phyloP scores from a whole-genome alignment of 257 asterid species.

The Primulina huaijiensis region DNA sequence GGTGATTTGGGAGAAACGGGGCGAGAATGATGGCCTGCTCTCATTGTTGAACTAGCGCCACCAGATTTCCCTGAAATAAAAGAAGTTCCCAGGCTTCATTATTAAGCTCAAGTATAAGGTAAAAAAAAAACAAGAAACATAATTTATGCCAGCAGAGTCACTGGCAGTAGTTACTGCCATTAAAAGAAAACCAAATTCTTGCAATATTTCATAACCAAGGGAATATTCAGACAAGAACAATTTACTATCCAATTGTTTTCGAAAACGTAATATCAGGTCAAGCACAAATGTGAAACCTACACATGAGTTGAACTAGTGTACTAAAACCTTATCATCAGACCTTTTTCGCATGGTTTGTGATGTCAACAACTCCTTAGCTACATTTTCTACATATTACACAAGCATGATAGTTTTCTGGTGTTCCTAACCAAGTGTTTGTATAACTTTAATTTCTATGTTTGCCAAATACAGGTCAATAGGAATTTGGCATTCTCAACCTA shows the following conservation, averaged over 20 bases:
- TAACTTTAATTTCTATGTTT: background rate
- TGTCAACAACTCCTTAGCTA: background rate
- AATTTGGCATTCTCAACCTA: background rate
- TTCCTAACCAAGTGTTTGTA: background rate
- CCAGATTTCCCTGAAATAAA: constrained; percentile 37
- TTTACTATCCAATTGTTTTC: background rate
- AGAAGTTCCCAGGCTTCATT: constrained; percentile 27
- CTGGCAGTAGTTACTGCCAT: background rate
- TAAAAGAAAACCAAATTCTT: background rate
- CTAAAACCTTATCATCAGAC: background rate
- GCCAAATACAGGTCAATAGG: background rate
- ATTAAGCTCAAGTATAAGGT: background rate
- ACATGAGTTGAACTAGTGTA: background rate
- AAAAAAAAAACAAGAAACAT: background rate
- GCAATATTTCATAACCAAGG: background rate
- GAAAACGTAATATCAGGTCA: background rate
- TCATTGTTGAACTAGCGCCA: constrained; percentile 32
- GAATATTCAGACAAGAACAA: background rate
- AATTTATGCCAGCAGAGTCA: background rate
- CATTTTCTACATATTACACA: background rate
- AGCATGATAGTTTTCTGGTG: background rate
- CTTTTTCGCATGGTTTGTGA: background rate
- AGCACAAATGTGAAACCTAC: background rate
- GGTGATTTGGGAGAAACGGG: constrained; percentile 94
- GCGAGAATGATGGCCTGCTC: constrained; percentile 56